Conservation (phyloP, 169 alveolate species). For the Theileria sp. region DNA sequence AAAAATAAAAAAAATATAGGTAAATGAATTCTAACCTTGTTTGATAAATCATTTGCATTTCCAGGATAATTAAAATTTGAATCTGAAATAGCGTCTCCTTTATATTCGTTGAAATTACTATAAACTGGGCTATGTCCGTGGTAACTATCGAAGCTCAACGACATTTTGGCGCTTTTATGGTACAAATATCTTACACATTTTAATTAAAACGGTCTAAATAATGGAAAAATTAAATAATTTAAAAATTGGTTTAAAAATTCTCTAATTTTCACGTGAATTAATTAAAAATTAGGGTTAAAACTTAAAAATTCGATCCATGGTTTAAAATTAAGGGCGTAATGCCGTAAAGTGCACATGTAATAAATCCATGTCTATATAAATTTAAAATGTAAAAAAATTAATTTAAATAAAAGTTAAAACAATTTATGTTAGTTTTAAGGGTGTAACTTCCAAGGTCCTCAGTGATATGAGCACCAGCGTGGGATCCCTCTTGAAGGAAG, state of each 20-base stretch:
- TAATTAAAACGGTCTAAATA: background rate
- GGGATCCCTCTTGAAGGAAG: slow-evolving; percentile 49
- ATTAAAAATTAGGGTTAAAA: background rate
- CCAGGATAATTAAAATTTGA: slow-evolving; percentile 1
- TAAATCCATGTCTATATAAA: background rate
- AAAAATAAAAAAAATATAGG: background rate
- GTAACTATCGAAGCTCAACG: slow-evolving; percentile 15
- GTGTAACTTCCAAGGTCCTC: slow-evolving; percentile 33
- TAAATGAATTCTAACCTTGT: background rate
- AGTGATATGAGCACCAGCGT: slow-evolving; percentile 59
- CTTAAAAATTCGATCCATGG: background rate
- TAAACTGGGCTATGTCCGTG: slow-evolving; percentile 12
- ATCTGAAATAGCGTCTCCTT: slow-evolving; percentile 15
- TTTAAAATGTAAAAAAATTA: slow-evolving; percentile 8
- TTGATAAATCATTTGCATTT: slow-evolving; percentile 9
- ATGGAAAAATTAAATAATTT: background rate
- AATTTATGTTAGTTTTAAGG: slow-evolving; percentile 27
- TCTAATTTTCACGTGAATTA: background rate
- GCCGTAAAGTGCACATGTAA: slow-evolving; percentile 28
- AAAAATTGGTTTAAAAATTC: background rate
- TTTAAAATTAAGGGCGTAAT: background rate
- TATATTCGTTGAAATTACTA: slow-evolving; percentile 10
- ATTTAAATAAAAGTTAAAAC: background rate
- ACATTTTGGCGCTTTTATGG: background rate
- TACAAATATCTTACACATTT: background rate